These are phyloP conservation scores for Linum trigynum DNA, from an alignment of 345 rosid genomes.

Conservation along the genomic window DNA sequence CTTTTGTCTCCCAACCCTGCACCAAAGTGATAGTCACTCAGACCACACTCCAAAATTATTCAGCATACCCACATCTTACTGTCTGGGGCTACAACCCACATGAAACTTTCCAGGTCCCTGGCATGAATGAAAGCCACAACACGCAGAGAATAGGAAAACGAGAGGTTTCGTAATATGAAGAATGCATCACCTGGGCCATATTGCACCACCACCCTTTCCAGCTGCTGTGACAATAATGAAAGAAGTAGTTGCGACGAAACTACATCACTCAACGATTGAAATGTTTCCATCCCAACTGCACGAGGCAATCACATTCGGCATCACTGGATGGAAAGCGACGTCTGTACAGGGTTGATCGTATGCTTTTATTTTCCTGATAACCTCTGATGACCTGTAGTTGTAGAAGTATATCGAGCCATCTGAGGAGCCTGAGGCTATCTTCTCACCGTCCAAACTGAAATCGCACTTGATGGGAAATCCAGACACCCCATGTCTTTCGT, in stretches of 20 bases:
- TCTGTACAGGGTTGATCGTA: slow-evolving; percentile 61
- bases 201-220: not conserved
- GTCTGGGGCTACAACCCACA: not conserved
- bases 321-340: slow-evolving; percentile 53
- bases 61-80: not conserved
- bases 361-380: slow-evolving; percentile 50
- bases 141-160: not conserved
- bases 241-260: not conserved
- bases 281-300: slow-evolving; percentile 78
- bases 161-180: not conserved
- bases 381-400: slow-evolving; percentile 36
- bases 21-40: not conserved
- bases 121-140: not conserved
- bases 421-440: slow-evolving; percentile 63
- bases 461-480: slow-evolving; percentile 80
- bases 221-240: not conserved
- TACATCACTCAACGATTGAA: slow-evolving; percentile 29
- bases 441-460: slow-evolving; percentile 66
- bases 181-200: not conserved
- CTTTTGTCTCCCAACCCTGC: not conserved
- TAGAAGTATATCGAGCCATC: slow-evolving; percentile 61
- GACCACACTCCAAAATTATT: not conserved
- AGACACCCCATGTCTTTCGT: slow-evolving; percentile 61
- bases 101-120: not conserved
- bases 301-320: slow-evolving; percentile 52